Percentiles rank a stretch among this genome's conserved stretches.
These are phyloP conservation scores for Mucor piriformis DNA, from an alignment of 371 early-diverging fungal species.

Conservation along the genomic window DNA sequence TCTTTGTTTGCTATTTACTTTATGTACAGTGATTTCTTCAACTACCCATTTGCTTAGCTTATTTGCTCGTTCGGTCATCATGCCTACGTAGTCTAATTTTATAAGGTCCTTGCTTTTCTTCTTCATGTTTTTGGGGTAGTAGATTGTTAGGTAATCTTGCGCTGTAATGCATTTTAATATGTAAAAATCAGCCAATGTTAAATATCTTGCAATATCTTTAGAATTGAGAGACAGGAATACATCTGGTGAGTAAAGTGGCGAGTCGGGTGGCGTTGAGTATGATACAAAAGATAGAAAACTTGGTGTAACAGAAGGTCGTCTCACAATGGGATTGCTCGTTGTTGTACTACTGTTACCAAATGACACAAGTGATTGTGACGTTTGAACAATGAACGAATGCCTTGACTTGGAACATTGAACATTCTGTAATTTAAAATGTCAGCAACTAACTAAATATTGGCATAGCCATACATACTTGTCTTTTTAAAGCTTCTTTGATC, in stretches of 20 bases:
- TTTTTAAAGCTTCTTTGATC: conserved; percentile 35
- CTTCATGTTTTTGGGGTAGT: neutral
- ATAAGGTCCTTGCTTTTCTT: conserved; percentile 3
- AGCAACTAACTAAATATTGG: neutral
- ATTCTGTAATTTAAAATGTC: neutral
- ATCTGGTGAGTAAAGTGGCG: conserved; percentile 22
- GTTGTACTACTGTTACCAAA: conserved; percentile 3
- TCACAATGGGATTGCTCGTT: neutral
- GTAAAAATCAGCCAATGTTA: conserved; percentile 50
- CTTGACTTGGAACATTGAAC: conserved; percentile 6
- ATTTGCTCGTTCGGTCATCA: conserved; percentile 47
- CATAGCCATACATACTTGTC: conserved; percentile 20
- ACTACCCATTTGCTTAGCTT: conserved; percentile 42
- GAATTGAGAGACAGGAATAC: conserved; percentile 18
- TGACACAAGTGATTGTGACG: conserved; percentile 22
- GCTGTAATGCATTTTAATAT: conserved; percentile 43
- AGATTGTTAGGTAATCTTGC: conserved; percentile 39
- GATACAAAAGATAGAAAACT: conserved; percentile 34
- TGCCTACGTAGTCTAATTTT: conserved; percentile 30
- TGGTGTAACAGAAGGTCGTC: conserved; percentile 27
- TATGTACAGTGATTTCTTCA: conserved; percentile 24
- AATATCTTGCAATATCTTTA: conserved; percentile 38
- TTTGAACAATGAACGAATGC: conserved; percentile 29
- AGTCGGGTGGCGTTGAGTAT: conserved; percentile 37
- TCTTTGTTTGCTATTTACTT: conserved; percentile 25